Base-by-base conservation (phyloP, 176 grass and related monocot genomes). In the Urochloa ruziziensis region DNA sequence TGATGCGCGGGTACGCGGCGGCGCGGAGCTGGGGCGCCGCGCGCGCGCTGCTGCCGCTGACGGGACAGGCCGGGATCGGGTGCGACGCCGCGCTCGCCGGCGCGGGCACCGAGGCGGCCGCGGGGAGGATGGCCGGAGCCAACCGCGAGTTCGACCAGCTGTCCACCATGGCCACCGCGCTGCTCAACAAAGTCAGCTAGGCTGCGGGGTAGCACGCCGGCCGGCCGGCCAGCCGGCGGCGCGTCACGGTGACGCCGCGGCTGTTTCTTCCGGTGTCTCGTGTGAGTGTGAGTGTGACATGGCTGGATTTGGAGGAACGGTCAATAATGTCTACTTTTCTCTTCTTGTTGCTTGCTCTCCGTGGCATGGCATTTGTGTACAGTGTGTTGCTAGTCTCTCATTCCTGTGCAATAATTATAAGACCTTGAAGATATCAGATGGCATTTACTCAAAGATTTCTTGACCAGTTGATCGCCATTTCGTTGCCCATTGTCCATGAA, bases 131-230 rank as follows among this genome's bases (percentile, higher is more conserved):
- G 82, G 77, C 36, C 5, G 27, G 1, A 0, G 75, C 75, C 16
- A 86, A 87, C 62, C 43, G 17, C 19, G 85, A 86, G 43, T 91
- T 91, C 54, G 46, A 75, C 23, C 85, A 73, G 80, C 81, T 87
- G 0, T n/a, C 70, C 53, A 69, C 85, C 68, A 87, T 87, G 84
- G 62, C 47, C 75, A 84, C 89, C 18, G 75, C 83, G 63, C 63
- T 89, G 34, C 78, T 89, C 53, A 89, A 81, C 62, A 33, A 34
- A 16, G 73, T 69, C 67, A 37, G 40, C 30, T 40, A 48, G 43
- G n/a, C n/a, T n/a, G n/a, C n/a, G n/a, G n/a, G n/a, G n/a, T n/a
- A n/a, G n/a, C n/a, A n/a, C n/a, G n/a, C n/a, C n/a, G n/a, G n/a
- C n/a, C n/a, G n/a, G 42, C 14, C 23, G 23, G 13, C 11, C 19